These are phyloP conservation scores for Fusarium sp. DNA, from an alignment of 2,329 filamentous ascomycete genomes.

Conservation along the genomic window DNA sequence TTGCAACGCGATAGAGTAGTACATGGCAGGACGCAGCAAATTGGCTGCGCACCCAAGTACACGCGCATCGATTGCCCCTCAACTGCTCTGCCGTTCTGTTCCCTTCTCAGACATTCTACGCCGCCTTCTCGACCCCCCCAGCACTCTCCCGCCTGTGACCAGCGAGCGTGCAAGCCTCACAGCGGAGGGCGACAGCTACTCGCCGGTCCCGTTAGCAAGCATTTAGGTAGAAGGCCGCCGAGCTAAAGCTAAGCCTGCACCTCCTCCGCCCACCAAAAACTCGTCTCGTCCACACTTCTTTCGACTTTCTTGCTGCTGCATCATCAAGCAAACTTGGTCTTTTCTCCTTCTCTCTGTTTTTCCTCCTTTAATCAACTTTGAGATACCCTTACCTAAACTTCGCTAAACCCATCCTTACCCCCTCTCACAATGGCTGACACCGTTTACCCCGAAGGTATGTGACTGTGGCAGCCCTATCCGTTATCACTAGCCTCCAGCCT, in stretches of 20 bases:
- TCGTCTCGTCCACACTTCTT: slow-evolving; percentile 42
- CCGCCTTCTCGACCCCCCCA: slow-evolving; percentile 15
- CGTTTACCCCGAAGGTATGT: slow-evolving; percentile 59
- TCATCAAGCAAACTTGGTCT: slow-evolving; percentile 29
- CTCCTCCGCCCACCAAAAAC: slow-evolving; percentile 49
- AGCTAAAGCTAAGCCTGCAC: slow-evolving; percentile 42
- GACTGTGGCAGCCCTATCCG: neutral
- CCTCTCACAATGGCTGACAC: slow-evolving; percentile 46
- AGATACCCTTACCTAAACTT: slow-evolving; percentile 44
- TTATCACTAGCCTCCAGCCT: slow-evolving; percentile 26
- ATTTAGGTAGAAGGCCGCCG: slow-evolving; percentile 17
- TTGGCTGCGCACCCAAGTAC: slow-evolving; percentile 19
- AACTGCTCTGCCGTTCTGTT: slow-evolving; percentile 55
- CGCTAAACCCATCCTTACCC: slow-evolving; percentile 11
- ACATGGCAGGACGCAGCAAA: neutral
- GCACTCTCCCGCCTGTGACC: slow-evolving; percentile 33
- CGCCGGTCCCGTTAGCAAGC: neutral
- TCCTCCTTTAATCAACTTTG: slow-evolving; percentile 40
- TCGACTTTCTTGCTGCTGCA: slow-evolving; percentile 36
- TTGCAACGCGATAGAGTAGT: slow-evolving; percentile 19
- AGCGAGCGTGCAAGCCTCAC: slow-evolving; percentile 43
- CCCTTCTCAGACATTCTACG: slow-evolving; percentile 61
- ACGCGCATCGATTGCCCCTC: slow-evolving; percentile 43
- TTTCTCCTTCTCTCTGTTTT: slow-evolving; percentile 32
- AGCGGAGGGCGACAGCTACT: slow-evolving; percentile 31